phyloP scores from a whole-genome alignment of 495 filamentous ascomycete species.

The Baudoinia panamericana region DNA sequence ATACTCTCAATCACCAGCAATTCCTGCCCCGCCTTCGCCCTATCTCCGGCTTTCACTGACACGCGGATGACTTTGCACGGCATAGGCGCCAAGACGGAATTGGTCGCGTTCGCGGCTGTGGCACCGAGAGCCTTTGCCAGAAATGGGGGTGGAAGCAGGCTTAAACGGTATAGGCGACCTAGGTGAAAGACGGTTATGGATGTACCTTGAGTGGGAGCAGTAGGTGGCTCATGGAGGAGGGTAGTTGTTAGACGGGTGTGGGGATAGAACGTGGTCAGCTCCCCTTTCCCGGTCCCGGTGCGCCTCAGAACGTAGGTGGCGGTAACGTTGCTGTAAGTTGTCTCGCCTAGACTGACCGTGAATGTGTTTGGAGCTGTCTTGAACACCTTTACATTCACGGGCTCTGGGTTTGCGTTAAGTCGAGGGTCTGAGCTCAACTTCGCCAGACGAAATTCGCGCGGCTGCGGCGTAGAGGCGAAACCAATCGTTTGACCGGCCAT shows the following conservation, averaged over 20 bases:
- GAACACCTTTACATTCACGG: conserved; percentile 42
- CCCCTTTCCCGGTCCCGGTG: too few species aligned
- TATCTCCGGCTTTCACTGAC: conserved; percentile 65
- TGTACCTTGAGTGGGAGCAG: conserved; percentile 37
- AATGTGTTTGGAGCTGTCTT: conserved; percentile 52
- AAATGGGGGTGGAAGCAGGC: conserved; percentile 58
- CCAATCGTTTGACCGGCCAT: conserved; percentile 16
- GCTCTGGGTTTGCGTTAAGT: background rate
- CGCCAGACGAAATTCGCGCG: conserved; percentile 44
- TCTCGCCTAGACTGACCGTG: conserved; percentile 47
- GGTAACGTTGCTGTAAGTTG: conserved; percentile 9
- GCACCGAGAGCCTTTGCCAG: conserved; percentile 73
- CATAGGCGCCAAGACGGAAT: conserved; percentile 85
- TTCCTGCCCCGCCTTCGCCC: conserved; percentile 71
- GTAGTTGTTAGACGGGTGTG: conserved; percentile 71
- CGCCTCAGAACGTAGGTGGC: conserved; percentile 2
- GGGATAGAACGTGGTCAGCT: conserved; percentile 55
- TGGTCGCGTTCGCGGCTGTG: conserved; percentile 63
- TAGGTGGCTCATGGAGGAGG: conserved; percentile 42
- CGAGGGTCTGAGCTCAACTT: conserved; percentile 22
- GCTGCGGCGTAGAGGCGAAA: conserved; percentile 42
- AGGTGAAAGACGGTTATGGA: conserved; percentile 77
- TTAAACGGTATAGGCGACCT: conserved; percentile 62
- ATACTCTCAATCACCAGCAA: conserved; percentile 97
- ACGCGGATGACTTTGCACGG: conserved; percentile 85